Percentiles rank a stretch among this genome's conserved stretches.
Conservation (phyloP, 495 filamentous ascomycete genomes). For the Lophium mytilinum region DNA sequence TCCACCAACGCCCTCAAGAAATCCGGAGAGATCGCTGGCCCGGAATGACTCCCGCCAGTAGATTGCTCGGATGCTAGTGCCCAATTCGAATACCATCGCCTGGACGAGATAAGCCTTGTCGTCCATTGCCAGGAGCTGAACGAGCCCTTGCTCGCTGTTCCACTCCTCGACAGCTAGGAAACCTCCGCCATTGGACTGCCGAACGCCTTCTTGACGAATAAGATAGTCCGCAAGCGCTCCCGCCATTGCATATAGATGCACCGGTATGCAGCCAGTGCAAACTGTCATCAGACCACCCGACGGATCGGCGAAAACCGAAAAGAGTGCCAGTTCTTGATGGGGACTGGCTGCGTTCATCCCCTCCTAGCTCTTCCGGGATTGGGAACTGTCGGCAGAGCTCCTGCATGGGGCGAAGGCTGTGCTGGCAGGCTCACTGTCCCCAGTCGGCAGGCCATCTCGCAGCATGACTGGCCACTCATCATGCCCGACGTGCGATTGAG, state of each 20-base stretch:
- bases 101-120: background rate
- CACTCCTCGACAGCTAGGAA: background rate
- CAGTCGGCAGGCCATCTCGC: background rate
- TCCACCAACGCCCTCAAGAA: background rate
- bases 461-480: background rate
- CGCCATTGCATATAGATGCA: constrained; percentile 12
- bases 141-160: background rate
- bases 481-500: background rate
- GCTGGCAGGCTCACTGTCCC: background rate
- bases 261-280: constrained; percentile 7
- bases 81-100: no score
- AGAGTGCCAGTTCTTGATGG: background rate
- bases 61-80: no score
- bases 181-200: background rate
- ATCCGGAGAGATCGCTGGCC: background rate
- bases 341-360: background rate
- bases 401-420: background rate
- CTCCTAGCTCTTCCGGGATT: background rate
- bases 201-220: constrained; percentile 8
- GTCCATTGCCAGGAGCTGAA: background rate
- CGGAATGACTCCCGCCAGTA: no score
- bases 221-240: constrained; percentile 6
- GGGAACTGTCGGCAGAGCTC: background rate
- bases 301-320: constrained; percentile 7
- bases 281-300: constrained; percentile 5